A percentile compares a stretch with the other conserved stretches of the same genome.
These are phyloP conservation scores for Oryza rufipogon DNA, from an alignment of 176 grass and related monocot genomes.

Conservation along the genomic window DNA sequence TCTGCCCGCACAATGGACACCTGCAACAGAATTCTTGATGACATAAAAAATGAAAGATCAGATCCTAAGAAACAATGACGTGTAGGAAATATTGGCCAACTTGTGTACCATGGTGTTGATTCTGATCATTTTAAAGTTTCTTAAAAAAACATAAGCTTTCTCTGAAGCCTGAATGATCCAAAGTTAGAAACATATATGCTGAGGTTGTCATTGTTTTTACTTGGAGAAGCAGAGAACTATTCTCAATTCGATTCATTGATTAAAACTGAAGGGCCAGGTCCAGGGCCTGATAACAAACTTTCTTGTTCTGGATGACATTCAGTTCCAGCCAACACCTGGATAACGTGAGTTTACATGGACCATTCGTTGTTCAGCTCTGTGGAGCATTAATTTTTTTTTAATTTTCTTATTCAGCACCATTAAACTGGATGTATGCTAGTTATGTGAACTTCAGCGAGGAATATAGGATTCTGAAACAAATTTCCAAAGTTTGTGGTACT, in stretches of 20 bases:
- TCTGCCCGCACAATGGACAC: constrained; percentile 65
- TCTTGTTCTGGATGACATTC: neutral
- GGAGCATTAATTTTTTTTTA: neutral
- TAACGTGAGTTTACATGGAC: neutral
- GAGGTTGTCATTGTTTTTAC: neutral
- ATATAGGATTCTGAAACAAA: too few species aligned
- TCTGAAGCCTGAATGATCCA: neutral
- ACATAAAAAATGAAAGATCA: constrained; percentile 25
- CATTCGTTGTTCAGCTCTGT: neutral
- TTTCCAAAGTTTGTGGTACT: too few species aligned
- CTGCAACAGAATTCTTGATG: constrained; percentile 70
- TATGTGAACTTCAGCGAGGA: too few species aligned
- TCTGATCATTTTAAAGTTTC: neutral
- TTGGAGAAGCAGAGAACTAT: neutral
- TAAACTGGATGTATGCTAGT: neutral
- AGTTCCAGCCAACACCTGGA: neutral
- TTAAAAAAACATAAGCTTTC: neutral
- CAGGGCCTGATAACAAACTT: neutral
- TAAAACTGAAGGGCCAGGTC: neutral
- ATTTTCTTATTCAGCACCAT: neutral
- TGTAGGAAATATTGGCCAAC: neutral
- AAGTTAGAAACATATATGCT: neutral
- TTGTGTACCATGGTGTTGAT: neutral
- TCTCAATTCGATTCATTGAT: neutral
- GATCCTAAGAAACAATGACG: constrained; percentile 37